Conservation (phyloP, 805 yeast genomes). For the Wickerhamiella azymoides region DNA sequence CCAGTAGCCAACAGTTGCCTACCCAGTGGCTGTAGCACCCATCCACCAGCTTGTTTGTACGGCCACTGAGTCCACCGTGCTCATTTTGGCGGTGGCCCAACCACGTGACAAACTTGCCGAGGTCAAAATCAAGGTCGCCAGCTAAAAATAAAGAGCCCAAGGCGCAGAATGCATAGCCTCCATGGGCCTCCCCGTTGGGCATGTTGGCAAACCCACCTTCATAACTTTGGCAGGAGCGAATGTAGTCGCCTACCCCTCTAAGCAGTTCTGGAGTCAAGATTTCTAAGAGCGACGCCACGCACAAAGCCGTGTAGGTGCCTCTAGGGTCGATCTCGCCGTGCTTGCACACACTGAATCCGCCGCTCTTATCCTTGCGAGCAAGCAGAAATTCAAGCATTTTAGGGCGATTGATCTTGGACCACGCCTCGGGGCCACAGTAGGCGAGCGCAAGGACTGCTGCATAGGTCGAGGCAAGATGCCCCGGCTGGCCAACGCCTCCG, state of each 20-base stretch:
- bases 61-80: constrained; percentile 75
- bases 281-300: constrained; percentile 50
- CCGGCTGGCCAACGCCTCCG: constrained; percentile 71
- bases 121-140: constrained; percentile 27
- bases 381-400: constrained; percentile 51
- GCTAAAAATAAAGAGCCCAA: constrained; percentile 45
- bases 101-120: constrained; percentile 50
- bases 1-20: constrained; percentile 56
- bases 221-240: constrained; percentile 63
- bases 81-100: constrained; percentile 43
- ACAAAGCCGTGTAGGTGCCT: constrained; percentile 77
- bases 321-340: constrained; percentile 75
- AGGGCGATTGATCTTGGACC: constrained; percentile 33
- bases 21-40: constrained; percentile 96
- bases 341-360: constrained; percentile 60
- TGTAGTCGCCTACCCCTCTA: constrained; percentile 42
- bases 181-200: constrained; percentile 85
- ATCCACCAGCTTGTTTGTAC: constrained; percentile 87
- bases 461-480: constrained; percentile 76
- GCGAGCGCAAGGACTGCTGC: constrained; percentile 59
- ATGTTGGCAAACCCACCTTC: constrained; percentile 93
- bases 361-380: constrained; percentile 48
- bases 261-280: constrained; percentile 45
- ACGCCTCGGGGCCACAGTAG: constrained; percentile 30
- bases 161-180: constrained; percentile 92